Base-by-base conservation (phyloP, 345 rosid genomes). In the Combretum micranthum region DNA sequence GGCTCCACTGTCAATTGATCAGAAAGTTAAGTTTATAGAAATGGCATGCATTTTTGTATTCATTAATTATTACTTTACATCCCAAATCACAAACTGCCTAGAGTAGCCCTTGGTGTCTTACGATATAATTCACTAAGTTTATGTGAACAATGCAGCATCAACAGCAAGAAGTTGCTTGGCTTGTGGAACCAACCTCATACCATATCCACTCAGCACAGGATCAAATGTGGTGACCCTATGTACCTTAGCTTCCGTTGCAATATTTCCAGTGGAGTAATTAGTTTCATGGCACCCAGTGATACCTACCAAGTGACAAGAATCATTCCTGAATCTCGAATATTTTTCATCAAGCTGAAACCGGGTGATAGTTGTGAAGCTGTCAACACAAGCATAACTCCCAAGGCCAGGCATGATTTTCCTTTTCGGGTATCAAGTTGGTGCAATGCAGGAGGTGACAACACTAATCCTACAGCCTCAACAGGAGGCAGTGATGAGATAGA, bases 201-300 rank as follows among this genome's bases (percentile, higher is more conserved):
- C 88, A 3, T 83, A 85, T 65, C 92, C 92, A 2, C 76, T 88
- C 14, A 81, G 86, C 72, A 81, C 76, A 6, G 79, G 76, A 56
- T 56, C 67, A 19, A 66, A 69, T 87, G 89, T 44, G 92, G 92
- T 4, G 92, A 87, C 32, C 65, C 83, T 23, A 56, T n/a, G 62
- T 84, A 87, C 68, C 55, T 57, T 22, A 77, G 51, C 45, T 84
- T 87, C 64, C 20, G 45, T 57, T 83, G 96, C 69, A 64, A 80
- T 66, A 56, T 37, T 26, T 59, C 81, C 1, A 57, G 76, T 20
- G 81, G 85, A 16, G 64, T 76, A 46, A 61, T 84, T 21, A 68
- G 57, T 61, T 87, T 83, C 63, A 52, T 39, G 61, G 67, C 37
- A 42, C 56, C 60, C 3, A 62, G 43, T 44, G 76, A 62, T 20